A percentile compares a stretch with the other conserved stretches of the same genome.
These are phyloP conservation scores for Trichosanthes cucumerina DNA, from an alignment of 306 rosid species.

Conservation along the genomic window DNA sequence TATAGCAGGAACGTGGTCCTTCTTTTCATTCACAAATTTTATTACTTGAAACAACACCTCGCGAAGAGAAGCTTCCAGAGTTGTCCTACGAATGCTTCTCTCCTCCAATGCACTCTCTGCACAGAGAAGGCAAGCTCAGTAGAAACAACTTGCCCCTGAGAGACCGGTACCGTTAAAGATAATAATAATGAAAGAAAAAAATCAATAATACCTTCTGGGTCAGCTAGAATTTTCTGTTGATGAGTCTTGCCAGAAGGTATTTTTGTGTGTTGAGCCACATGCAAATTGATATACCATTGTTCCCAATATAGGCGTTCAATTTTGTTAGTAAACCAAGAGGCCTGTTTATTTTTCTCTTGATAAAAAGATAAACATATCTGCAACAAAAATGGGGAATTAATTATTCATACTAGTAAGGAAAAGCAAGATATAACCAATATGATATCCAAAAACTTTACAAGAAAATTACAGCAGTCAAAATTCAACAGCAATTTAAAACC, in stretches of 20 bases:
- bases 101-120: constrained; percentile 63
- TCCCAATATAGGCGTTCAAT: constrained; percentile 84
- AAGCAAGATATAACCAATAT: neutral
- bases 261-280: constrained; percentile 63
- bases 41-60: constrained; percentile 86
- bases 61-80: constrained; percentile 78
- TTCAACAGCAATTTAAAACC: constrained; percentile 28
- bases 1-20: constrained; percentile 90
- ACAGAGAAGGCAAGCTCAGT: constrained; percentile 7
- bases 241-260: constrained; percentile 58
- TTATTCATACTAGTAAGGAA: neutral
- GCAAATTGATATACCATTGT: constrained; percentile 88
- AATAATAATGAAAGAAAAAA: constrained; percentile 3
- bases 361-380: constrained; percentile 92
- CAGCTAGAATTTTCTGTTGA: constrained; percentile 56
- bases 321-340: constrained; percentile 78
- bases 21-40: constrained; percentile 93
- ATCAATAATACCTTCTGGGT: constrained; percentile 59
- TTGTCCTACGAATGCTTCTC: constrained; percentile 61
- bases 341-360: constrained; percentile 74
- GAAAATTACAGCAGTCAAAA: neutral
- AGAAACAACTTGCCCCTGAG: neutral
- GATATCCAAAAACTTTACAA: neutral
- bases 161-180: constrained; percentile 10
- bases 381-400: constrained; percentile 12